Evolutionary conservation across 495 filamentous ascomycete genomes (phyloP), one percentile per base, ranked within the genome.

Genomic region (Paragyromitra xinjiangensis): DNA sequence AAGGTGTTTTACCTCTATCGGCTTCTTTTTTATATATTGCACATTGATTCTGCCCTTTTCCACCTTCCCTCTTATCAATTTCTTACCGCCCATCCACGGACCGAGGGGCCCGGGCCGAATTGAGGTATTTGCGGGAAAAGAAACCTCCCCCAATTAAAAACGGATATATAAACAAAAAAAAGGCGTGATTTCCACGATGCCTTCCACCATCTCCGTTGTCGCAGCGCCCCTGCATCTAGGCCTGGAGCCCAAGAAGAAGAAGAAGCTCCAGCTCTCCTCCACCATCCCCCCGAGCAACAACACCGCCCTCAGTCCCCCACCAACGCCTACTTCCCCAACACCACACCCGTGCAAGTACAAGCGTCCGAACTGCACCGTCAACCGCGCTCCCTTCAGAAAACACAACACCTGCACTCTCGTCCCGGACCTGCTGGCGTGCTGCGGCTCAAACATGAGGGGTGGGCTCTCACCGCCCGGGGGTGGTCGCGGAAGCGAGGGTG

Each of bases 101-200:
- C 69, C 69, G 22, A 71, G 53, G 26, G 40, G 58, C 22, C 16
- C 16, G 44, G 44, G 24, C 34, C 34, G 29, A 34, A 53, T 24
- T 63, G 59, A 40, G 59, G 59, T 42, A 63, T 63, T 63, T 63
- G 39, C n/a, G 19, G 39, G 3, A 63, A 42, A 42, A 58, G 16
- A 3, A 48, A 48, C 3, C 16, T 34, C 29, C 29, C 22, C 9
- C 7, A 56, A 56, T 56, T 2, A 26, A 26, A 29, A 56, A 26
- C 24, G 50, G 62, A 62, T 24, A n/a, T 39, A 29, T 11, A 29
- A 24, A 8, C 6, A 16, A 16, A 42, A 73, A 5, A 65, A 77
- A 77, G 74, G 62, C 74, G 77, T 78, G 77, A 69, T 79, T 78
- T 66, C 44, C 22, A 39, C 42, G 39, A 78, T 78, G 75, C 22